phyloP scores from a whole-genome alignment of 345 rosid genomes.

The Citrus trifoliata region DNA sequence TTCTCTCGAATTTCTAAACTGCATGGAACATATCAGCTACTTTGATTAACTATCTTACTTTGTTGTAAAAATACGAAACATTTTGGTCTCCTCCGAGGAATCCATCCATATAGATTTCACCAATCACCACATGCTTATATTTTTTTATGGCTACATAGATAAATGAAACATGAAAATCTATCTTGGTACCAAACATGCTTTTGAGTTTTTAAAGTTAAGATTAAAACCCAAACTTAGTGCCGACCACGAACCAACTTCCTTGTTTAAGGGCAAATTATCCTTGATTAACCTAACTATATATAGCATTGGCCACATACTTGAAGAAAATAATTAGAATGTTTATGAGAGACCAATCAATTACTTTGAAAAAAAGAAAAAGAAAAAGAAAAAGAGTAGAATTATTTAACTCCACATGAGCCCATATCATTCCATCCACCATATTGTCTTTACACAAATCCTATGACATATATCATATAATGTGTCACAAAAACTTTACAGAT shows the following conservation, averaged over 20 bases:
- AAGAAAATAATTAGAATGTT: no score
- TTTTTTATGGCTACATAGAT: background rate
- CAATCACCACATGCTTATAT: background rate
- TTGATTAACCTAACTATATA: background rate
- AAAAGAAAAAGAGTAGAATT: background rate
- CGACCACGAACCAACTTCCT: background rate
- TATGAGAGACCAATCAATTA: no score
- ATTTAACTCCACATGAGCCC: background rate
- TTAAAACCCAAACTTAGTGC: background rate
- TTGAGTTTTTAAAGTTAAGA: background rate
- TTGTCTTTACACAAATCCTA: no score
- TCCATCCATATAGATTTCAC: background rate
- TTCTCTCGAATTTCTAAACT: background rate
- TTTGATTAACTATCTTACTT: background rate
- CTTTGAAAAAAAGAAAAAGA: no score
- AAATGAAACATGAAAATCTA: background rate
- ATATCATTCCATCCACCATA: background rate
- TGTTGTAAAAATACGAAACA: background rate
- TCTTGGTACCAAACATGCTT: background rate
- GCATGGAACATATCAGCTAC: background rate
- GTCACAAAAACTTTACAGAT: no score
- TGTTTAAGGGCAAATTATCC: background rate
- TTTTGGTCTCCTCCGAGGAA: conserved; percentile 1
- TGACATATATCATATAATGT: no score
- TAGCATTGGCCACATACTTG: no score